Percentiles rank a stretch among this genome's conserved stretches.
phyloP scores from a whole-genome alignment of 208 protist genomes.

The Herpetomonas tarakana region DNA sequence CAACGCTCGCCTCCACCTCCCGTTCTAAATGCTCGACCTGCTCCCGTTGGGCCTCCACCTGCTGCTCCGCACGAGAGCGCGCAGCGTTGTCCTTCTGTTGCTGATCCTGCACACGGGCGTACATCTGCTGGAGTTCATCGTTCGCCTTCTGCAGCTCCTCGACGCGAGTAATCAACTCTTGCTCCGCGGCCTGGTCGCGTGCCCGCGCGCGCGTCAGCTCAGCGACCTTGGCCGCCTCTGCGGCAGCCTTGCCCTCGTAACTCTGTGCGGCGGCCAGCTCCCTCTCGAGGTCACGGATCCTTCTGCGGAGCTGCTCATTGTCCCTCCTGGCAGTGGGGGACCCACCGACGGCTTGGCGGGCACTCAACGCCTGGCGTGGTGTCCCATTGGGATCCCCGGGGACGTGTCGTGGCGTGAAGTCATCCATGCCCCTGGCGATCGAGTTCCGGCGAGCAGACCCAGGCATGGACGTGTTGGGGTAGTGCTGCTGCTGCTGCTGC shows the following conservation, averaged over 20 bases:
- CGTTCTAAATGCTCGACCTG: constrained; percentile 7
- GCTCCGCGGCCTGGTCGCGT: background rate
- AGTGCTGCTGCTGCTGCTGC: constrained; percentile 7
- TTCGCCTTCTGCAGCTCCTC: constrained; percentile 24
- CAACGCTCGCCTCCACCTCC: constrained; percentile 14
- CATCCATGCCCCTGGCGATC: constrained; percentile 1
- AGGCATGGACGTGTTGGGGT: too few species aligned
- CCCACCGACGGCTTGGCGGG: background rate
- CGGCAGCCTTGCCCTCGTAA: constrained; percentile 1
- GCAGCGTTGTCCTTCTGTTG: background rate
- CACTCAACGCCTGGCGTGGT: background rate
- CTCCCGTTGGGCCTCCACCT: constrained; percentile 18
- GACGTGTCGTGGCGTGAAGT: constrained; percentile 18
- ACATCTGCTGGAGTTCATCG: constrained; percentile 21
- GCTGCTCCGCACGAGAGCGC: background rate
- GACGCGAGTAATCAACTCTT: constrained; percentile 3
- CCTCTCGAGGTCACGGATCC: background rate
- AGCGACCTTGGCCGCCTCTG: constrained; percentile 2
- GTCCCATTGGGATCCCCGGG: constrained; percentile 11
- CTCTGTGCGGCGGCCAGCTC: constrained; percentile 1
- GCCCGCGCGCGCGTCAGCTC: background rate
- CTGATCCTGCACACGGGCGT: constrained; percentile 9
- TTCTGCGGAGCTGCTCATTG: background rate
- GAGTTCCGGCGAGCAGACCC: background rate
- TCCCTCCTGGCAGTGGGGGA: background rate